Evolutionary conservation across 768 basidiomycete genomes (phyloP), one percentile per base, ranked within the genome.

Genomic region (Clitopilus passeckerianus): DNA sequence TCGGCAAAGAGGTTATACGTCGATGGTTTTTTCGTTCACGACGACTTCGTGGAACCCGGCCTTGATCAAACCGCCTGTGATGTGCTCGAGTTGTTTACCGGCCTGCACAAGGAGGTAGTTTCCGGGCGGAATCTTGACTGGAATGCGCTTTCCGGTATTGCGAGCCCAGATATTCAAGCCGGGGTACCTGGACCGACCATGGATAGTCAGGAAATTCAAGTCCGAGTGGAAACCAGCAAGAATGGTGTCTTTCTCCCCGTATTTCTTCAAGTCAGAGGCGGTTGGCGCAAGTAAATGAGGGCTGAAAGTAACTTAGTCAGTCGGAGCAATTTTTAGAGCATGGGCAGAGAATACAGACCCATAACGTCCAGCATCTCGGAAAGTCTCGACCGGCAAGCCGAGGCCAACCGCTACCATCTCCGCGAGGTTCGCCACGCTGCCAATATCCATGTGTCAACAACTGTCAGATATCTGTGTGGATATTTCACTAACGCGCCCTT

Each of bases 31-130:
- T 20, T 86, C 82, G 58, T 91, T 97, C 41, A 95, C 93, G 6
- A 93, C 91, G 5, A 98, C 95, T 66, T 98, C 95, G 65, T 98
- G 95, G 69, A 83, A 96, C 4, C 95, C 95, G 12, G 95, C 95
- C 66, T 91, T 91, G 68, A 98, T 86, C 27, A 95, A 74, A 0
- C 95, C 90, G 15, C 89, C 90, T 22, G 80, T 86, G 44, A 94
- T 75, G 71, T 93, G 91, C 69, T 97, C 95, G 10, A 98, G 82
- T 69, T 98, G 95, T 72, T 95, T 96, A 41, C 95, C 95, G 1
- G 95, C 95, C 72, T 98, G 95, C 1, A 98, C 93, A 14, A 98
- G 83, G 34, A 98, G 80, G 68, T 87, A 87, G 41, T 87, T 83
- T 3, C 89, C 91, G 0, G 82, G 77, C 0, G 95, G 95, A 54